A percentile compares a stretch with the other conserved stretches of the same genome.
Evolutionary conservation across 2,329 filamentous ascomycete genomes (phyloP).

Genomic region (Xylariales sp.): DNA sequence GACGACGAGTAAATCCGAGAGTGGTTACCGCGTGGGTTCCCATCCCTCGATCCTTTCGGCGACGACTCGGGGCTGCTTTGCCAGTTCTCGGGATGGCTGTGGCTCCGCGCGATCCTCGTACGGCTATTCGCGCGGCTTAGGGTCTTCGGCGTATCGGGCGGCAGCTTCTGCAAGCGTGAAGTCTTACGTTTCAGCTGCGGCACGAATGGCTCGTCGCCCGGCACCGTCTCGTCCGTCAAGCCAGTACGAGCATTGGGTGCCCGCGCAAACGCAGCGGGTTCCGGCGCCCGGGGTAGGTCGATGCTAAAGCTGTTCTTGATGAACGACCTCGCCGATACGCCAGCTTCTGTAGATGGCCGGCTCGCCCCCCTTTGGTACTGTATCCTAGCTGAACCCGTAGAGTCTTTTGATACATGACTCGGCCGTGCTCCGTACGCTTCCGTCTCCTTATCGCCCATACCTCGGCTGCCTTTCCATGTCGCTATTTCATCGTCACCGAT

Average conservation of each 20-base stretch:
- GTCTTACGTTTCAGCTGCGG: slow-evolving; percentile 63
- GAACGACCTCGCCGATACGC: slow-evolving; percentile 50
- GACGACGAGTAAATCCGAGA: slow-evolving; percentile 59
- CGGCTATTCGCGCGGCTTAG: slow-evolving; percentile 50
- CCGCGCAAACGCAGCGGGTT: slow-evolving; percentile 65
- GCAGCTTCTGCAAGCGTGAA: slow-evolving; percentile 65
- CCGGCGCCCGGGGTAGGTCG: slow-evolving; percentile 57
- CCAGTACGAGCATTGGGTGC: slow-evolving; percentile 72
- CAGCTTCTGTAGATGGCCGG: slow-evolving; percentile 48
- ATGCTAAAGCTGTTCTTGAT: slow-evolving; percentile 56
- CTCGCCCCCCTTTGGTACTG: slow-evolving; percentile 59
- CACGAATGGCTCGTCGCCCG: slow-evolving; percentile 70
- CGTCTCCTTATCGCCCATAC: slow-evolving; percentile 47
- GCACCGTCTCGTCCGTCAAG: slow-evolving; percentile 70
- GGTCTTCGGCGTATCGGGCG: slow-evolving; percentile 48
- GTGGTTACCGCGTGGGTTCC: slow-evolving; percentile 45
- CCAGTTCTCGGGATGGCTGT: slow-evolving; percentile 58
- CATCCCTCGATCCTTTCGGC: slow-evolving; percentile 49
- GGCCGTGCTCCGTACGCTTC: slow-evolving; percentile 43
- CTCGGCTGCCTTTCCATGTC: slow-evolving; percentile 65
- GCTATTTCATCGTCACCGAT: slow-evolving; percentile 75
- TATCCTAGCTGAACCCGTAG: slow-evolving; percentile 57
- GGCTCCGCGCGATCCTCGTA: slow-evolving; percentile 60
- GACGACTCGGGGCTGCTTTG: slow-evolving; percentile 52
- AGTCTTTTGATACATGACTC: slow-evolving; percentile 52